Base-by-base conservation (phyloP, 1,284 basidiomycete genomes). In the Coniferiporia weirii region DNA sequence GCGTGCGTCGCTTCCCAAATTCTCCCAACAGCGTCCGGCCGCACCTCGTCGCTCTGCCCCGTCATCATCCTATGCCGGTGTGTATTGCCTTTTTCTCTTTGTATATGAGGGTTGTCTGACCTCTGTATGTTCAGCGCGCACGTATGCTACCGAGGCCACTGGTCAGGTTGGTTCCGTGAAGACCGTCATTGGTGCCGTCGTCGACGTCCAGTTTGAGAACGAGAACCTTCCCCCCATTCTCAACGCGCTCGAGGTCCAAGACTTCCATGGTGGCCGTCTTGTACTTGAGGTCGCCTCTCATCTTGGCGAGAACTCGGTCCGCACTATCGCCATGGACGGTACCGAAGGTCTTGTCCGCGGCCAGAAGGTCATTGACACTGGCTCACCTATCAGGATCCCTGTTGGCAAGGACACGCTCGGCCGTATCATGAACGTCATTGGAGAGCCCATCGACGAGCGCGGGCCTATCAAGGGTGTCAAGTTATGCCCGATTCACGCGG, bases 371-470 rank as follows among this genome's bases (percentile, higher is more conserved):
- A 72, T 96, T 70, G 96, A 98, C 79, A 97, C 95, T 51, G 96
- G 96, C 75, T 80, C 89, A 61, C 96, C 96, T 75, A 98, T 99
- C 78, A 84, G 84, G 77, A 93, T 99, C 67, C 96, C 95, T 69
- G 96, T 99, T 72, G 96, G 96, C 65, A 85, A 84, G 65, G 92
- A 83, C 64, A 95, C 93, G 56, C 88, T 98, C 63, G 96, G 95
- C 63, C 94, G 96, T 75, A 99, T 99, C 85, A 98, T 99, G 92
- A 99, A 98, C 80, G 96, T 99, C 78, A 98, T 98, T 78, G 96
- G 96, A 72, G 95, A 98, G 76, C 93, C 96, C 73, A 98, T 99
- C 75, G 96, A 99, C 76, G 95, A 98, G 78, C 93, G 96, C 79
- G 96, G 96, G 64, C 95, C 95, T 67, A 98, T 99, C 80, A 91